Evolutionary conservation across 139 green algal genomes (phyloP).

Genomic region (Picochlorum sp.): DNA sequence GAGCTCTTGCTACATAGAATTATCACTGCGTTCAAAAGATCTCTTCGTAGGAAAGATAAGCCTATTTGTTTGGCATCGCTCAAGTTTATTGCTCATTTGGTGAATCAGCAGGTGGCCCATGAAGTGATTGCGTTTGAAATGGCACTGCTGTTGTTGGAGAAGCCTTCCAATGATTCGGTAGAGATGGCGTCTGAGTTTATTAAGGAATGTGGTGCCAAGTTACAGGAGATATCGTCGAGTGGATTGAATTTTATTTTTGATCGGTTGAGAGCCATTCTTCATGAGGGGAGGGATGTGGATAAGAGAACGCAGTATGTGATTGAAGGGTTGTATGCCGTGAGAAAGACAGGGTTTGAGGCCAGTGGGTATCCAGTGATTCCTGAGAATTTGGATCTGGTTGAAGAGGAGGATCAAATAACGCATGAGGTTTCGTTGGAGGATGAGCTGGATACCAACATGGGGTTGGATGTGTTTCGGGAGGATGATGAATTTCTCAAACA

Average conservation of each 20-base stretch:
- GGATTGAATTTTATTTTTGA: constrained; percentile 70
- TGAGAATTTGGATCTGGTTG: constrained; percentile 85
- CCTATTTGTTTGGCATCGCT: constrained; percentile 66
- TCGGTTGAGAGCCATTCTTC: constrained; percentile 74
- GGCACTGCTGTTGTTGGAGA: constrained; percentile 85
- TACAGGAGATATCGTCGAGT: constrained; percentile 27
- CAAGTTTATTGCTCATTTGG: constrained; percentile 88
- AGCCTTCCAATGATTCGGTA: constrained; percentile 82
- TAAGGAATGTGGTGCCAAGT: constrained; percentile 36
- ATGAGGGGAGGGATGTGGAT: constrained; percentile 76
- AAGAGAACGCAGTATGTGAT: constrained; percentile 90
- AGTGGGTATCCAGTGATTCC: constrained; percentile 53
- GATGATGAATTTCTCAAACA: constrained; percentile 67
- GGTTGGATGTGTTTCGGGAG: constrained; percentile 84
- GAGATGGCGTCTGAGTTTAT: constrained; percentile 76
- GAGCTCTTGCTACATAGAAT: constrained; percentile 64
- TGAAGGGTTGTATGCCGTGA: constrained; percentile 82
- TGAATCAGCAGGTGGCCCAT: constrained; percentile 86
- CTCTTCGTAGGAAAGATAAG: constrained; percentile 96
- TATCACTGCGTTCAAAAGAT: constrained; percentile 80
- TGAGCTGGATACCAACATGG: constrained; percentile 46
- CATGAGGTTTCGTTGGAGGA: constrained; percentile 82
- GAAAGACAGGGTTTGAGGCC: constrained; percentile 74
- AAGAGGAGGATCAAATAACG: constrained; percentile 92
- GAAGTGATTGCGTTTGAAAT: constrained; percentile 89